phyloP scores from a whole-genome alignment of 768 basidiomycete genomes.

The Coprinopsis cinerea region DNA sequence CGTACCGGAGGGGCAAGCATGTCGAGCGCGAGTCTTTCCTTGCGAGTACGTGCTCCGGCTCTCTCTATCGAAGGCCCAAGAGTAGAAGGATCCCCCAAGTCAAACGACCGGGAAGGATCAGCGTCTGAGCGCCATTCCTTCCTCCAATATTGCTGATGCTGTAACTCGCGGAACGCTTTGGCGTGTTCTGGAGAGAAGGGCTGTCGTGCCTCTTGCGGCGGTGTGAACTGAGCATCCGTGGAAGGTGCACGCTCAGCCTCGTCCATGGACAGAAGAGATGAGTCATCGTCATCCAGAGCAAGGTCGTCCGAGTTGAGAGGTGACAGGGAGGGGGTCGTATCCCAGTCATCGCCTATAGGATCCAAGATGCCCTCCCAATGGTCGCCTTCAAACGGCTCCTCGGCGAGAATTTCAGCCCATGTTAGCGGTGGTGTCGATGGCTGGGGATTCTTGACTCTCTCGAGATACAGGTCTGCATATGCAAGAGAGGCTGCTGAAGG shows the following conservation, averaged over 20 bases:
- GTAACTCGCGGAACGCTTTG: slow-evolving; percentile 57
- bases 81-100: slow-evolving; percentile 68
- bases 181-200: slow-evolving; percentile 39
- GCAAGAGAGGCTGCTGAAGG: slow-evolving; percentile 43
- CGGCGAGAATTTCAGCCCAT: slow-evolving; percentile 75
- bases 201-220: slow-evolving; percentile 13
- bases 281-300: slow-evolving; percentile 38
- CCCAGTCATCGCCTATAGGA: slow-evolving; percentile 39
- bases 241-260: slow-evolving; percentile 12
- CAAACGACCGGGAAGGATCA: slow-evolving; percentile 38
- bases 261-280: slow-evolving; percentile 20
- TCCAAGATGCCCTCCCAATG: slow-evolving; percentile 69
- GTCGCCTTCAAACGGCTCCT: slow-evolving; percentile 81
- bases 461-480: slow-evolving; percentile 49
- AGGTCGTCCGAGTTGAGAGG: slow-evolving; percentile 54
- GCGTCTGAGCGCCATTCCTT: slow-evolving; percentile 53
- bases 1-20: slow-evolving; percentile 32
- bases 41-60: not conserved
- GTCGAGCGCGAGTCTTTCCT: not conserved
- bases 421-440: slow-evolving; percentile 41
- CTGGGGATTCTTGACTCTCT: slow-evolving; percentile 41
- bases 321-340: slow-evolving; percentile 64
- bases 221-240: slow-evolving; percentile 1
- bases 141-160: slow-evolving; percentile 69
- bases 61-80: slow-evolving; percentile 39